Evolutionary conservation across 176 grass and related monocot species (phyloP), one percentile per base, ranked within the genome.

Genomic region (Pontederia paniculata): DNA sequence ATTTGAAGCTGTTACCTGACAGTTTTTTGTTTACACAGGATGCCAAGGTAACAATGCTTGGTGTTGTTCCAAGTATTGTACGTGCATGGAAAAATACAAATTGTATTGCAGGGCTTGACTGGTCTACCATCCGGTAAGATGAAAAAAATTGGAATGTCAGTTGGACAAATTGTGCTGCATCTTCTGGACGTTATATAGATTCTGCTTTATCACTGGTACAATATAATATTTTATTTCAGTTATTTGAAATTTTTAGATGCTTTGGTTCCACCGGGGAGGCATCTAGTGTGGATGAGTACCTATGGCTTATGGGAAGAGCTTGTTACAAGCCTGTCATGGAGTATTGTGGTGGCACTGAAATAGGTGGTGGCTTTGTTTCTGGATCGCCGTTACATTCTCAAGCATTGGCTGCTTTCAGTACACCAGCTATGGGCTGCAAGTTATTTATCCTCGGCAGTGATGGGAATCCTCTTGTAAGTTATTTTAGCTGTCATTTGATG

Each of bases 301-400:
- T 97, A 52, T 97, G 93, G 93, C 54, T 97, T 20, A 97, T 97
- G 93, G 86, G 93, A 73, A 86, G 93, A 79, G 93, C 86, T 73
- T 61, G 72, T 45, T 97, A 97, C 80, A 97, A 97, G 46, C 93
- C 93, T 57, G 80, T 97, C 25, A 90, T 97, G 1, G 93, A 97
- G 49, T 97, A 90, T 17, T 97, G 86, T 66, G 93, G 93, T 57
- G 93, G 93, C 23, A 97, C 83, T 54, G 93, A 97, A 54, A 97
- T 97, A 72, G 83, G 93, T 43, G 86, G 93, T 55, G 86, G 71
- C 65, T 97, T 97, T 78, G 69, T 91, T 76, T 58, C 83, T 55
- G 93, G 86, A 66, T 90, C 86, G 5, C 50, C 88, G 58, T 43
- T 97, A 62, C 86, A 97, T 74, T 69, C 86, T 65, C 93, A 97